Conservation (phyloP, 148 eudicot genomes). For the Silene conica region DNA sequence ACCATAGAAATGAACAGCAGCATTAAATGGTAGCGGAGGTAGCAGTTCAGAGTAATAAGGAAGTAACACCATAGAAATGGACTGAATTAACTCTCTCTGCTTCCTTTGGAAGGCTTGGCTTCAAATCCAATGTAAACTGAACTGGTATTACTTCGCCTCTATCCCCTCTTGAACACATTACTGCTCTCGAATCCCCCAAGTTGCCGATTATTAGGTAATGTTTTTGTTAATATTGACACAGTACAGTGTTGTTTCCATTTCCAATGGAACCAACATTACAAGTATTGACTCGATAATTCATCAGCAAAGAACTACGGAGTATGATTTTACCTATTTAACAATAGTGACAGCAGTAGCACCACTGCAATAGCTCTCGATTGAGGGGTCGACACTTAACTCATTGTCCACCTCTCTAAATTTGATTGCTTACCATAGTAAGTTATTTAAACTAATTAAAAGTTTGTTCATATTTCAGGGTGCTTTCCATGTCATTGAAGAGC, state of each 20-base stretch:
- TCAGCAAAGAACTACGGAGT: neutral
- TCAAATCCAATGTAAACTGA: slow-evolving; percentile 79
- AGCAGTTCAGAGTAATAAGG: too few relatives aligned
- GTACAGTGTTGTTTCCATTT: too few relatives aligned
- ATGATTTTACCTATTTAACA: slow-evolving; percentile 56
- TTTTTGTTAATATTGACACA: too few relatives aligned
- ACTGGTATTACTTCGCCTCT: slow-evolving; percentile 42
- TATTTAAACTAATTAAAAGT: too few relatives aligned
- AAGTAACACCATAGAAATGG: too few relatives aligned
- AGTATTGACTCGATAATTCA: too few relatives aligned
- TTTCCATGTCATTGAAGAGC: too few relatives aligned
- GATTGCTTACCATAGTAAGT: too few relatives aligned
- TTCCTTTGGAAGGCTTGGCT: slow-evolving; percentile 66
- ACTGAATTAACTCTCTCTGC: slow-evolving; percentile 64
- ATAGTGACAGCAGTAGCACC: slow-evolving; percentile 70
- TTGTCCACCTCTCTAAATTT: slow-evolving; percentile 61
- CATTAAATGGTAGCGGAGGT: too few relatives aligned
- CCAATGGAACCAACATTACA: too few relatives aligned
- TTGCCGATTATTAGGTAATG: slow-evolving; percentile 64
- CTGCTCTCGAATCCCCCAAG: slow-evolving; percentile 87
- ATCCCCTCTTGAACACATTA: slow-evolving; percentile 64
- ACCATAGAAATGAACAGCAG: too few relatives aligned
- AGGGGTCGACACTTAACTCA: slow-evolving; percentile 44
- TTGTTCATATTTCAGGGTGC: too few relatives aligned
- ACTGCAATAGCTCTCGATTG: slow-evolving; percentile 75